A percentile compares a stretch with the other conserved stretches of the same genome.
phyloP scores from a whole-genome alignment of 148 eudicot genomes.

The Agrostemma githago region DNA sequence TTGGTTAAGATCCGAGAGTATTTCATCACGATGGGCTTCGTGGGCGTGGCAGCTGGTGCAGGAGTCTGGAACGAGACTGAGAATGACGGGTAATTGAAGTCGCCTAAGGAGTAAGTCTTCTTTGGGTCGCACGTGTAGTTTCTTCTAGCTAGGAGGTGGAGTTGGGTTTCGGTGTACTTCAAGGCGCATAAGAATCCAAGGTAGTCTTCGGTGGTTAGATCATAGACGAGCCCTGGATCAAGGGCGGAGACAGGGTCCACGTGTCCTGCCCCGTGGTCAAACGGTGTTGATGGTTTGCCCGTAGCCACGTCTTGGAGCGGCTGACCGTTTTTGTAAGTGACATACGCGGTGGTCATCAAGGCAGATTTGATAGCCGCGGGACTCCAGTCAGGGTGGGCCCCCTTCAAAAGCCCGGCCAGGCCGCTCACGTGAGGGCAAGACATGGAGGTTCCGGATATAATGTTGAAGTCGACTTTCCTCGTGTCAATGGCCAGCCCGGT shows the following conservation, averaged over 20 bases:
- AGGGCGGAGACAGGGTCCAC: constrained; percentile 59
- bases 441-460: constrained; percentile 63
- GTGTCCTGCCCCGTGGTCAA: constrained; percentile 61
- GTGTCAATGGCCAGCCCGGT: constrained; percentile 39
- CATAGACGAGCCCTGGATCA: constrained; percentile 57
- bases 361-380: constrained; percentile 61
- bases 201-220: constrained; percentile 42
- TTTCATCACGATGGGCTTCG: constrained; percentile 30
- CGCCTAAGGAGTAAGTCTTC: constrained; percentile 32
- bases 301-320: constrained; percentile 37
- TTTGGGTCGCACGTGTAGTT: constrained; percentile 36
- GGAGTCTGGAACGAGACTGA: constrained; percentile 30
- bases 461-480: constrained; percentile 48
- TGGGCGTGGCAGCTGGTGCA: constrained; percentile 1
- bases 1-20: constrained; percentile 69
- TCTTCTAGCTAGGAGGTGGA: constrained; percentile 38
- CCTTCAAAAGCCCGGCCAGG: constrained; percentile 53
- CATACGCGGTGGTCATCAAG: constrained; percentile 59
- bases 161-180: constrained; percentile 40
- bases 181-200: constrained; percentile 50
- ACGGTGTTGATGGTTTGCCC: constrained; percentile 51
- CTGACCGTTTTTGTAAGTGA: constrained; percentile 40
- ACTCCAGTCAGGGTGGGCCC: constrained; percentile 55
- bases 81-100: constrained; percentile 64
- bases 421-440: constrained; percentile 68